Evolutionary conservation across 805 yeast species (phyloP).

Genomic region (Suhomyces sp.): DNA sequence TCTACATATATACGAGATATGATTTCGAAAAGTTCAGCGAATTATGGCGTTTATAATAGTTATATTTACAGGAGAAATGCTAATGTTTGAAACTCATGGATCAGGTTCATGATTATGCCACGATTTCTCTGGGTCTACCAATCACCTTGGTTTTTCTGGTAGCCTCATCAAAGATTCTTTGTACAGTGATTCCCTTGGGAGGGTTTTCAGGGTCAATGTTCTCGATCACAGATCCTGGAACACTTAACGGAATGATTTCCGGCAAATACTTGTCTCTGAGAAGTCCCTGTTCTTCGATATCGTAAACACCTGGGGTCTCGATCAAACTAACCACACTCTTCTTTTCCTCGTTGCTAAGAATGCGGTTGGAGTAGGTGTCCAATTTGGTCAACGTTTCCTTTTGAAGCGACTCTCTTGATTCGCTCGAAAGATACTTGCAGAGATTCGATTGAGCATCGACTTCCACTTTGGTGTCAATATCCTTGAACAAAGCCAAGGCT

Average conservation of each 20-base stretch:
- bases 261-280: slow-evolving; percentile 55
- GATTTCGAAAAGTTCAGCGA: no score
- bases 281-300: slow-evolving; percentile 30
- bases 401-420: slow-evolving; percentile 23
- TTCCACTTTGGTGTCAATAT: slow-evolving; percentile 46
- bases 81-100: not conserved
- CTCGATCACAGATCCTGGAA: slow-evolving; percentile 40
- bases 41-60: no score
- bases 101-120: slow-evolving; percentile 13
- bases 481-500: slow-evolving; percentile 38
- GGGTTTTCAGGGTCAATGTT: slow-evolving; percentile 38
- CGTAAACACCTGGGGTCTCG: slow-evolving; percentile 39
- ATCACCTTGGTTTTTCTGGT: slow-evolving; percentile 52
- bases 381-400: slow-evolving; percentile 21
- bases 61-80: no score
- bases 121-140: slow-evolving; percentile 55
- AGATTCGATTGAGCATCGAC: slow-evolving; percentile 48
- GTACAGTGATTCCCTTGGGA: slow-evolving; percentile 48
- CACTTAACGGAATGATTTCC: slow-evolving; percentile 52
- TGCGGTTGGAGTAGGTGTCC: slow-evolving; percentile 20
- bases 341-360: slow-evolving; percentile 37
- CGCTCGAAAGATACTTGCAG: slow-evolving; percentile 35
- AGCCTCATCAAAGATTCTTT: slow-evolving; percentile 61
- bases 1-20: no score
- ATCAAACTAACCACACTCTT: slow-evolving; percentile 45